A percentile compares a stretch with the other conserved stretches of the same genome.
Evolutionary conservation across 805 yeast genomes (phyloP).

Genomic region (Wickerhamomyces strasburgensis): DNA sequence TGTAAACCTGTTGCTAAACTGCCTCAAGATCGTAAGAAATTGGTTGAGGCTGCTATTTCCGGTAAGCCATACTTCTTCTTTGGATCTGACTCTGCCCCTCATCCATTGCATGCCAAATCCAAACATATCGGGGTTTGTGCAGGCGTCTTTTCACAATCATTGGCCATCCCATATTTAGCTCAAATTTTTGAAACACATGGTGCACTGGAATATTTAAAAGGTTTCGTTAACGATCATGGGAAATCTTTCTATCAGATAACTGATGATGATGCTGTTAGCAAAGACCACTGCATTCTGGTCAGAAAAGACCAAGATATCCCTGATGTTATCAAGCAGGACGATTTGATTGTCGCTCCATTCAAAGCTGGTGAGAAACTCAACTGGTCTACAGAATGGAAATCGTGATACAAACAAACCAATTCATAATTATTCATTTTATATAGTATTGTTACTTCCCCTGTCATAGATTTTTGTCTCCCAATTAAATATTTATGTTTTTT

Average conservation of each 20-base stretch:
- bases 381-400: slow-evolving; percentile 75
- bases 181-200: slow-evolving; percentile 70
- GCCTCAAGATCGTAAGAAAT: slow-evolving; percentile 76
- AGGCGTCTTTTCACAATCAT: slow-evolving; percentile 92
- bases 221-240: slow-evolving; percentile 76
- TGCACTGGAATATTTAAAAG: slow-evolving; percentile 59
- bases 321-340: slow-evolving; percentile 41
- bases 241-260: slow-evolving; percentile 60
- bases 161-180: slow-evolving; percentile 79
- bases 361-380: slow-evolving; percentile 68
- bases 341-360: slow-evolving; percentile 72
- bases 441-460: too few relatives aligned
- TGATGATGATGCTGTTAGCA: slow-evolving; percentile 37
- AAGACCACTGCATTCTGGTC: slow-evolving; percentile 51
- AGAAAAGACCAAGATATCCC: slow-evolving; percentile 55
- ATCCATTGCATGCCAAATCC: slow-evolving; percentile 75
- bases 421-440: too few relatives aligned
- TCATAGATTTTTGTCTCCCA: too few relatives aligned
- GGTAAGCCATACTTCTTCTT: slow-evolving; percentile 92
- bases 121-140: slow-evolving; percentile 86
- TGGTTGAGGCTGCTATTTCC: slow-evolving; percentile 82
- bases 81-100: slow-evolving; percentile 98
- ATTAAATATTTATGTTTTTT: too few relatives aligned
- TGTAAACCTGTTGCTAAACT: slow-evolving; percentile 98
- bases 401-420: slow-evolving; percentile 2